Percentiles rank a stretch among this genome's conserved stretches.
Evolutionary conservation across 2,329 filamentous ascomycete genomes (phyloP).

Genomic region (Cladosporium sphaerospermum): DNA sequence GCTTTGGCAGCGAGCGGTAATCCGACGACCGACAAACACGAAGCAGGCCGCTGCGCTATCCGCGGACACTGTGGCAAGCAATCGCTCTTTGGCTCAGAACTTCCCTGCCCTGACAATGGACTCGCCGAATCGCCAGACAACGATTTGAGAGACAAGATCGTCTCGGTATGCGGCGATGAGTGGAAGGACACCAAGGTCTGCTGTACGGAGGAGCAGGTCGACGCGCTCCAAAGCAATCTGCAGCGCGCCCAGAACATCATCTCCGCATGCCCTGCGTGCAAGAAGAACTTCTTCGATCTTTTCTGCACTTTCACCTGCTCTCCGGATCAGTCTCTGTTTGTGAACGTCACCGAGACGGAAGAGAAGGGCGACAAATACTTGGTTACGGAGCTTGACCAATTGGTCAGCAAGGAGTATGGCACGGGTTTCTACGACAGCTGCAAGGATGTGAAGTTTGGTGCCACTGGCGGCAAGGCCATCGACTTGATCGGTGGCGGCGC

Average conservation of each 20-base stretch:
- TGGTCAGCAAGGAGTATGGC: conserved; percentile 79
- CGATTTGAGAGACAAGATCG: conserved; percentile 67
- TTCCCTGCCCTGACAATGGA: conserved; percentile 90
- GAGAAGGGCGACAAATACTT: conserved; percentile 55
- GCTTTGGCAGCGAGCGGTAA: conserved; percentile 5
- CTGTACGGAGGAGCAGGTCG: conserved; percentile 75
- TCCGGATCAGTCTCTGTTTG: conserved; percentile 87
- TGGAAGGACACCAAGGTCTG: conserved; percentile 83
- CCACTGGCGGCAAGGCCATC: conserved; percentile 89
- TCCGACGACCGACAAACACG: conserved; percentile 55
- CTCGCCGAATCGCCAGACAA: conserved; percentile 68
- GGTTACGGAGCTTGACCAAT: conserved; percentile 86
- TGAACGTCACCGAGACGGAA: conserved; percentile 75
- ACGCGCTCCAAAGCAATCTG: conserved; percentile 74
- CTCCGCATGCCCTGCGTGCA: conserved; percentile 90
- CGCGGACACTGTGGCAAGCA: conserved; percentile 87
- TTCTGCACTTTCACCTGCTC: conserved; percentile 99
- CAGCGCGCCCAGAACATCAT: conserved; percentile 84
- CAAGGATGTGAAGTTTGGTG: conserved; percentile 97
- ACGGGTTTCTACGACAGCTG: conserved; percentile 91
- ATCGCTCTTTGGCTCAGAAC: conserved; percentile 78
- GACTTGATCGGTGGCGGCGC: conserved; percentile 93
- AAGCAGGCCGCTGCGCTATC: conserved; percentile 82
- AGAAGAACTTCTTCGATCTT: conserved; percentile 95
- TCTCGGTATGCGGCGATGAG: conserved; percentile 78